These are phyloP conservation scores for Fusarium gaditjirri DNA, from an alignment of 2,329 filamentous ascomycete species.

Conservation along the genomic window DNA sequence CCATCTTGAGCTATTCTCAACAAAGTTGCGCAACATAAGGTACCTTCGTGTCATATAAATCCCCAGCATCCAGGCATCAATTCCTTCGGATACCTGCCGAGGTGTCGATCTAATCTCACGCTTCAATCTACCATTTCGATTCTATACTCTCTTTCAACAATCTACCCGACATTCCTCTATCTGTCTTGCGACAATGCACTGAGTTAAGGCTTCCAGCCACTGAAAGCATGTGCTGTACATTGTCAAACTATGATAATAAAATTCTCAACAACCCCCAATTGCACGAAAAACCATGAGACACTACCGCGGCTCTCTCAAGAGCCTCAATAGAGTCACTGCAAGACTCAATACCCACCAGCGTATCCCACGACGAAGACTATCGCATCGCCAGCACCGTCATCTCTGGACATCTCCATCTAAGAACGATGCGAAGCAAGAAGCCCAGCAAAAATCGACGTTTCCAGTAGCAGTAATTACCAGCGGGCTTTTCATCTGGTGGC, in stretches of 20 bases:
- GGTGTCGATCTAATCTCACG: neutral
- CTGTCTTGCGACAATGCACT: constrained; percentile 17
- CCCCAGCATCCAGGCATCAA: neutral
- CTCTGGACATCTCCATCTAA: constrained; percentile 32
- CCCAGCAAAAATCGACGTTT: constrained; percentile 41
- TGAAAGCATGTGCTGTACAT: constrained; percentile 35
- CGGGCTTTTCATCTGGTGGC: constrained; percentile 55
- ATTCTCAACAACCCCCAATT: constrained; percentile 15
- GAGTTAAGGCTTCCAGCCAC: constrained; percentile 19
- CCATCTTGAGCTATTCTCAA: constrained; percentile 35
- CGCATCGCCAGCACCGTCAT: constrained; percentile 29
- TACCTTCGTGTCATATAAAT: constrained; percentile 23
- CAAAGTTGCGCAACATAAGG: constrained; percentile 30
- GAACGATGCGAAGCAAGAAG: constrained; percentile 34
- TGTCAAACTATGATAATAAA: constrained; percentile 20
- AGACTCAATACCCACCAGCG: constrained; percentile 29
- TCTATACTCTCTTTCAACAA: constrained; percentile 12
- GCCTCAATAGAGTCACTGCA: constrained; percentile 32
- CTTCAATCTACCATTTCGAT: neutral
- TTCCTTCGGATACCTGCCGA: neutral
- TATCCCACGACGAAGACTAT: constrained; percentile 29
- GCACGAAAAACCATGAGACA: constrained; percentile 35
- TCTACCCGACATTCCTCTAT: neutral
- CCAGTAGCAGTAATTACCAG: constrained; percentile 50
- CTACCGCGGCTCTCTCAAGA: constrained; percentile 36